phyloP scores from a whole-genome alignment of 208 protist species.

The Paratrypanosoma confusum region DNA sequence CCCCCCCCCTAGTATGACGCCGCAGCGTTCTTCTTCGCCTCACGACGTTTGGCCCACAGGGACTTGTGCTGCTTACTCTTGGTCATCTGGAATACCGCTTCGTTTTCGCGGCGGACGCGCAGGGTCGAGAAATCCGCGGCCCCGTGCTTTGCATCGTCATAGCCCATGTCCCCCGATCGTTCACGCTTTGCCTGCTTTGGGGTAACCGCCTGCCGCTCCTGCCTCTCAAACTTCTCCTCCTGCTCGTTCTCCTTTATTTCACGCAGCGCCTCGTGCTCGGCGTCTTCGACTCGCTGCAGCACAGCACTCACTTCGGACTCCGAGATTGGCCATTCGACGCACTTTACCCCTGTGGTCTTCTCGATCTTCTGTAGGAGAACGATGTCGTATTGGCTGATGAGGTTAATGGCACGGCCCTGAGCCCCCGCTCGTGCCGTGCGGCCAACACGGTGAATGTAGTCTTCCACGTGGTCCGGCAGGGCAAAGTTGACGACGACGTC shows the following conservation, averaged over 20 bases:
- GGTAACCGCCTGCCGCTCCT: slow-evolving; percentile 47
- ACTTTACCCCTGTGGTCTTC: slow-evolving; percentile 88
- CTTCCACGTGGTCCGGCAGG: slow-evolving; percentile 92
- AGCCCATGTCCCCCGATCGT: slow-evolving; percentile 69
- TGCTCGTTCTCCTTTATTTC: slow-evolving; percentile 84
- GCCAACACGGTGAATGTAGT: slow-evolving; percentile 97
- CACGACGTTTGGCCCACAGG: slow-evolving; percentile 73
- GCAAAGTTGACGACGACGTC: slow-evolving; percentile 98
- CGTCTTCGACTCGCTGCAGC: slow-evolving; percentile 86
- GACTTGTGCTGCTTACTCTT: slow-evolving; percentile 80
- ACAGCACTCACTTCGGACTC: slow-evolving; percentile 64
- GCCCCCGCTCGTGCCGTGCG: slow-evolving; percentile 93
- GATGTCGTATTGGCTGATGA: slow-evolving; percentile 97
- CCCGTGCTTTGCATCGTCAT: slow-evolving; percentile 80
- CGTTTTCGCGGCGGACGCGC: slow-evolving; percentile 80
- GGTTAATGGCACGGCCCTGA: slow-evolving; percentile 87
- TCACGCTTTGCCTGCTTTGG: slow-evolving; percentile 69
- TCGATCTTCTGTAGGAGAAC: slow-evolving; percentile 98
- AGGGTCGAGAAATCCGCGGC: slow-evolving; percentile 65
- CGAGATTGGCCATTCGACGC: slow-evolving; percentile 70
- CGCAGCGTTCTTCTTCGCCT: slow-evolving; percentile 26
- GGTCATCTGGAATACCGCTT: slow-evolving; percentile 83
- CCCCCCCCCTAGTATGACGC: not conserved
- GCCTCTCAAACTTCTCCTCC: slow-evolving; percentile 67
- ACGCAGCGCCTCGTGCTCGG: slow-evolving; percentile 78